A percentile compares a stretch with the other conserved stretches of the same genome.
These are phyloP conservation scores for Rubia balearica DNA, from an alignment of 305 asterid genomes.

Conservation along the genomic window DNA sequence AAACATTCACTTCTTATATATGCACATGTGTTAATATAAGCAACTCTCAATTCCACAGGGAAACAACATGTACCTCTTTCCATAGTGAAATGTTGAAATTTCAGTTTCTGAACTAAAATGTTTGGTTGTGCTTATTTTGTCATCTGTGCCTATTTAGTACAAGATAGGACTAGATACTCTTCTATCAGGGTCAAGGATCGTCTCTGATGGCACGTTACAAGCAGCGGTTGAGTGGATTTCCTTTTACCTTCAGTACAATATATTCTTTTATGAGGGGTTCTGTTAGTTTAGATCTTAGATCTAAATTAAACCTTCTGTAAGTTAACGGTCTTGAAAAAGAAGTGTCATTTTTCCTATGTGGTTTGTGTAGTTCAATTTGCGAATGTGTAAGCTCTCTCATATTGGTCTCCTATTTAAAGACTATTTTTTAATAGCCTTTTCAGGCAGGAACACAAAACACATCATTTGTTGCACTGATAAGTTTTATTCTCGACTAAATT, in stretches of 20 bases:
- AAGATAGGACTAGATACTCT: constrained; percentile 98
- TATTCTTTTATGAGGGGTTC: neutral
- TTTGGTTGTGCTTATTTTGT: constrained; percentile 14
- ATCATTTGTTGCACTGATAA: neutral
- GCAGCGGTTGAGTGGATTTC: constrained; percentile 94
- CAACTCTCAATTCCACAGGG: constrained; percentile 49
- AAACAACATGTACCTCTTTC: constrained; percentile 97
- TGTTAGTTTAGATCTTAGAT: neutral
- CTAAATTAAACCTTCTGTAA: neutral
- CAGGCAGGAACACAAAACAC: too few relatives aligned
- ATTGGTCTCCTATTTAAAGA: neutral
- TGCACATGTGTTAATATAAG: neutral
- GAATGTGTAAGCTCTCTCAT: neutral
- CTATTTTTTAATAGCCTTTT: neutral
- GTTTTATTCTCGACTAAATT: neutral
- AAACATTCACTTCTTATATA: neutral
- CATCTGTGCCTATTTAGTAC: constrained; percentile 22
- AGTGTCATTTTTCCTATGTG: neutral
- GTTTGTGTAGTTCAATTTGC: constrained; percentile 3
- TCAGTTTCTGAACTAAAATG: constrained; percentile 15
- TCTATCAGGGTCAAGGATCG: constrained; percentile 80
- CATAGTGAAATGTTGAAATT: constrained; percentile 60
- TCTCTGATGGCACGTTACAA: constrained; percentile 98
- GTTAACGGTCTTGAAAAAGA: neutral
- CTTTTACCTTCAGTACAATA: neutral